Percentiles rank a stretch among this genome's conserved stretches.
phyloP scores from a whole-genome alignment of 768 basidiomycete species.

The Mycena galopus region DNA sequence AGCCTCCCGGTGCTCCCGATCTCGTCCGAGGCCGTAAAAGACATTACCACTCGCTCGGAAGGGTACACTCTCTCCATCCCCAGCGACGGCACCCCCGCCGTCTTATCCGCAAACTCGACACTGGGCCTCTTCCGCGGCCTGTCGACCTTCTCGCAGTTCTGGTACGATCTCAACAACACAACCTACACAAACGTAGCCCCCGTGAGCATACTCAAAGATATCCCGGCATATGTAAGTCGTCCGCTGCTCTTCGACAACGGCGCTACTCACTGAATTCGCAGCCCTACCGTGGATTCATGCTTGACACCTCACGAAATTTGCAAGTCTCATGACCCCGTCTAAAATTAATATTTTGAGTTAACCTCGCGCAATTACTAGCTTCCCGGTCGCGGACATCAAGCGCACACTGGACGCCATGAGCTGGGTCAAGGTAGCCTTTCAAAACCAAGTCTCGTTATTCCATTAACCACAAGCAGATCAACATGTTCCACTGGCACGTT shows the following conservation, averaged over 20 bases:
- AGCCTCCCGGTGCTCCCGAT: constrained; percentile 57
- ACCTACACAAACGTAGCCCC: constrained; percentile 70
- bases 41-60: constrained; percentile 67
- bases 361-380: constrained; percentile 52
- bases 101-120: constrained; percentile 70
- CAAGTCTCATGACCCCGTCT: constrained; percentile 48
- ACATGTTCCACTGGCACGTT: constrained; percentile 86
- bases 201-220: constrained; percentile 67
- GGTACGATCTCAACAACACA: constrained; percentile 63
- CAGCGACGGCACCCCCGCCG: constrained; percentile 64
- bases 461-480: constrained; percentile 64
- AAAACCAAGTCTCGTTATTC: constrained; percentile 36
- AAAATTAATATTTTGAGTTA: neutral
- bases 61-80: constrained; percentile 71
- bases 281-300: constrained; percentile 84
- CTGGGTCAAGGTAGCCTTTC: constrained; percentile 71
- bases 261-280: constrained; percentile 39
- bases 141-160: constrained; percentile 82
- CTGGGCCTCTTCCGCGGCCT: constrained; percentile 79
- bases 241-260: neutral
- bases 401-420: constrained; percentile 83
- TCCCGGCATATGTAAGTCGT: constrained; percentile 72
- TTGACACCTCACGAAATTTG: constrained; percentile 87
- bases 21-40: constrained; percentile 63
- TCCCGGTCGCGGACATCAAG: constrained; percentile 73